phyloP scores from a whole-genome alignment of 2,329 filamentous ascomycete genomes.

The Thermoascus crustaceus region DNA sequence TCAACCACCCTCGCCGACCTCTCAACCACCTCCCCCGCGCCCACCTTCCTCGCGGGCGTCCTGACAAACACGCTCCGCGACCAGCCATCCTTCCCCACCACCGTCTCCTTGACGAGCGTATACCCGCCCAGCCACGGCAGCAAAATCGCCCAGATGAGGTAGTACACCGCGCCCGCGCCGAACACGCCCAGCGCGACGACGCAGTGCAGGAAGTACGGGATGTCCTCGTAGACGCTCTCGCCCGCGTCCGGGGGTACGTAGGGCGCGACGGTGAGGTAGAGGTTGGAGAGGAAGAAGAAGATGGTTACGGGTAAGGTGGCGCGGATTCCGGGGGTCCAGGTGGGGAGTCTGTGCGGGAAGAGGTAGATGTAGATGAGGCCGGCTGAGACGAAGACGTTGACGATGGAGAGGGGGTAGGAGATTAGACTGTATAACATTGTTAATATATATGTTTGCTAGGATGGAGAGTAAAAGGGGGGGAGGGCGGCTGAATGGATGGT shows the following conservation, averaged over 20 bases:
- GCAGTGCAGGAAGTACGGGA: slow-evolving; percentile 48
- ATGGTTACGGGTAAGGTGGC: slow-evolving; percentile 43
- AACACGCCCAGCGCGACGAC: slow-evolving; percentile 46
- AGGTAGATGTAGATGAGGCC: slow-evolving; percentile 42
- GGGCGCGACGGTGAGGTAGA: slow-evolving; percentile 46
- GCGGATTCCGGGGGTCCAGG: slow-evolving; percentile 43
- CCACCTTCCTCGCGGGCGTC: too few species aligned
- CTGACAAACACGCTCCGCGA: slow-evolving; percentile 48
- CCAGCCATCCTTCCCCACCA: slow-evolving; percentile 56
- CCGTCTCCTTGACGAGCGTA: slow-evolving; percentile 47
- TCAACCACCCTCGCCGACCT: too few species aligned
- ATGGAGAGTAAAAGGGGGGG: background rate
- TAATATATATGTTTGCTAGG: too few species aligned
- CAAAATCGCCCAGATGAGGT: slow-evolving; percentile 43
- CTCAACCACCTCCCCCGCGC: too few species aligned
- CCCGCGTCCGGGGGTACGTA: slow-evolving; percentile 43
- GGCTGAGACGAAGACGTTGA: slow-evolving; percentile 45
- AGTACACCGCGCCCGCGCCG: slow-evolving; percentile 43
- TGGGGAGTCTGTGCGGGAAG: slow-evolving; percentile 31
- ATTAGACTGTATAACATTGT: too few species aligned
- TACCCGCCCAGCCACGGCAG: slow-evolving; percentile 40
- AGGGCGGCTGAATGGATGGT: background rate
- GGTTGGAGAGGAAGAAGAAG: slow-evolving; percentile 47
- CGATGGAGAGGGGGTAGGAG: slow-evolving; percentile 35
- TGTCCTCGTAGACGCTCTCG: slow-evolving; percentile 44